Evolutionary conservation across 805 yeast genomes (phyloP), one percentile per base, ranked within the genome.

Genomic region (Zygosaccharomyces bailii): DNA sequence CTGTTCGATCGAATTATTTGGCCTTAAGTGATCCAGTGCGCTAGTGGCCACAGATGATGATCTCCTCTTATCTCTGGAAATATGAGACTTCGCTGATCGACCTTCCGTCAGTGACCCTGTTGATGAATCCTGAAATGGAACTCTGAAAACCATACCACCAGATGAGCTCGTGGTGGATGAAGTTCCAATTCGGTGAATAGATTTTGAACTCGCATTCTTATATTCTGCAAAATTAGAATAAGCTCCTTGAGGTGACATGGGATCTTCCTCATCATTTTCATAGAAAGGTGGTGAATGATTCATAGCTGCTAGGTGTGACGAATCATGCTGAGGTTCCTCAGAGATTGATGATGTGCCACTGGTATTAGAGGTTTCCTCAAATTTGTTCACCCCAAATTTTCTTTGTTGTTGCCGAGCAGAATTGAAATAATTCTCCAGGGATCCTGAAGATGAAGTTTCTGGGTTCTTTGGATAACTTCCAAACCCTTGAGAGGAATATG

Each of bases 121-220:
- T 11, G 50, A 53, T 20, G 53, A 54, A 1, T 82, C 86, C 57
- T 82, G 87, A 57, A 84, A 84, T 0, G 91, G 91, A 11, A 79
- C 68, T 56, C 93, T 71, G 59, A 84, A 84, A 21, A 63, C 57
- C 66, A 65, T 59, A 13, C 69, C 69, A 31, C 57, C 59, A 4
- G 60, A 54, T 0, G 65, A 60, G 34, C 65, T 60, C 5, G 68
- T 61, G 8, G 58, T 53, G 4, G 61, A 55, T 2, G 51, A 44
- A 2, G 58, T 49, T 31, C 45, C 48, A 14, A 42, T 39, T 17
- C 48, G 39, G 18, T 42, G 46, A 23, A 48, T 23, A 21, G 50
- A 30, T 38, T 42, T 47, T 25, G 48, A 25, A 14, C 42, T 39
- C 4, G 38, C 21, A 7, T 31, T 25, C 20, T 37, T 37, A 23